Evolutionary conservation across 2,329 filamentous ascomycete species (phyloP).

Genomic region (Arthrinium puccinioides): DNA sequence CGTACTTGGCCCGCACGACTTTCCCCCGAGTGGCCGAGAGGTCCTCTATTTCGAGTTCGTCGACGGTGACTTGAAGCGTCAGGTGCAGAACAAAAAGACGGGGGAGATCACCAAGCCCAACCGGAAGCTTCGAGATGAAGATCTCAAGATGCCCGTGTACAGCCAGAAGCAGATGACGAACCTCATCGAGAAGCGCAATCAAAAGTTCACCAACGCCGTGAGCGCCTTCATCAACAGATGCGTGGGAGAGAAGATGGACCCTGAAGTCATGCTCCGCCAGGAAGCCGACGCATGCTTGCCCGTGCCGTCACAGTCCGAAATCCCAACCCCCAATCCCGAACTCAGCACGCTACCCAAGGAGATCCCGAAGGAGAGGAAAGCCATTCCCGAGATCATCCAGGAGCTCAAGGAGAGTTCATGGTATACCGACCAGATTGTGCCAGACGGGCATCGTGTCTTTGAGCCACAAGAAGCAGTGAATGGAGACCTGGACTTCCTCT

Average conservation of each 20-base stretch:
- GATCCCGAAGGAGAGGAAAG: conserved; percentile 74
- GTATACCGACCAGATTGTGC: conserved; percentile 90
- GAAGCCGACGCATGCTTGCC: conserved; percentile 58
- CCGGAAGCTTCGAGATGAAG: conserved; percentile 65
- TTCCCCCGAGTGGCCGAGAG: conserved; percentile 42
- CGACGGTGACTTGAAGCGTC: conserved; percentile 81
- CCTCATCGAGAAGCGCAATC: conserved; percentile 83
- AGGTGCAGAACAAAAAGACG: conserved; percentile 65
- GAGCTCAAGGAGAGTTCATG: conserved; percentile 77
- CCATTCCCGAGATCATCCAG: conserved; percentile 75
- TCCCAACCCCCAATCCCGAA: conserved; percentile 21
- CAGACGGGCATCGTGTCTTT: conserved; percentile 85
- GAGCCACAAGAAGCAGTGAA: conserved; percentile 76
- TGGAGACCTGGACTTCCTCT: conserved; percentile 74
- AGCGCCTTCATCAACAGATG: conserved; percentile 73
- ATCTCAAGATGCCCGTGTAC: conserved; percentile 85
- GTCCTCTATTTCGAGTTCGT: conserved; percentile 88
- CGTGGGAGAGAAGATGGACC: conserved; percentile 54
- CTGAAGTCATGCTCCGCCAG: conserved; percentile 56
- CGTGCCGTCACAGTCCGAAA: conserved; percentile 37
- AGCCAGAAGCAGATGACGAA: conserved; percentile 87
- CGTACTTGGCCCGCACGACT: conserved; percentile 26
- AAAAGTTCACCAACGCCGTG: conserved; percentile 72
- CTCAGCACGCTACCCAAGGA: conserved; percentile 50
- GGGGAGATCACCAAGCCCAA: conserved; percentile 63